Conservation (phyloP, 2,329 filamentous ascomycete species). For the Fusarium sp. region DNA sequence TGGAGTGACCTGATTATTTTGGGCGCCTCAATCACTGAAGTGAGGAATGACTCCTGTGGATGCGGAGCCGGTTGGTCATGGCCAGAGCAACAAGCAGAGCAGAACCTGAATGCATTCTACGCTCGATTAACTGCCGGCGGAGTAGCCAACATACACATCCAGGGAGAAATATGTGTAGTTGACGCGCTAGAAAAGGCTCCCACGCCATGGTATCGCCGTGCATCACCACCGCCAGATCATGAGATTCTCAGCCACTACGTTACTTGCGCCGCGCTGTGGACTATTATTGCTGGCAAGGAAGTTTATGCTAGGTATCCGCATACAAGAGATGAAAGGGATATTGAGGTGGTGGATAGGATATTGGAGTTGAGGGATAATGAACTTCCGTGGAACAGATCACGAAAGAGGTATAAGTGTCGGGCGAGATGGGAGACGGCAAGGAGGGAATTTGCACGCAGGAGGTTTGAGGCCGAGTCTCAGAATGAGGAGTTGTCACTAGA, state of each 20-base stretch:
- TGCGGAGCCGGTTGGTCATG: slow-evolving; percentile 11
- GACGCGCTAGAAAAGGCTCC: background rate
- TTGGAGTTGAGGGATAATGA: background rate
- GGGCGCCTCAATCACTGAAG: background rate
- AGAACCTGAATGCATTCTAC: background rate
- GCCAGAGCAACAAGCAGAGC: slow-evolving; percentile 2
- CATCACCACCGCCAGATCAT: background rate
- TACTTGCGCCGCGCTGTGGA: background rate
- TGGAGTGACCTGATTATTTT: background rate
- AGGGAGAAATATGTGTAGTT: background rate
- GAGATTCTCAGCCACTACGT: background rate
- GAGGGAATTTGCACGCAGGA: background rate
- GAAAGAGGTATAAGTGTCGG: background rate
- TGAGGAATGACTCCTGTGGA: background rate
- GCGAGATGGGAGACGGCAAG: slow-evolving; percentile 11
- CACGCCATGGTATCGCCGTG: background rate
- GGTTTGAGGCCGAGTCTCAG: background rate
- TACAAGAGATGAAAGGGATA: slow-evolving; percentile 1
- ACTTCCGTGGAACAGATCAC: background rate
- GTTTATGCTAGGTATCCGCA: background rate
- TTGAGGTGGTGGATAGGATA: background rate
- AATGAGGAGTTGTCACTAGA: background rate
- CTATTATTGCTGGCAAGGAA: background rate
- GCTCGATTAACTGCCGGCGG: background rate
- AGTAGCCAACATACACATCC: background rate